Evolutionary conservation across 1,284 basidiomycete species (phyloP), one percentile per base, ranked within the genome.

Genomic region (Papiliotrema flavescens): DNA sequence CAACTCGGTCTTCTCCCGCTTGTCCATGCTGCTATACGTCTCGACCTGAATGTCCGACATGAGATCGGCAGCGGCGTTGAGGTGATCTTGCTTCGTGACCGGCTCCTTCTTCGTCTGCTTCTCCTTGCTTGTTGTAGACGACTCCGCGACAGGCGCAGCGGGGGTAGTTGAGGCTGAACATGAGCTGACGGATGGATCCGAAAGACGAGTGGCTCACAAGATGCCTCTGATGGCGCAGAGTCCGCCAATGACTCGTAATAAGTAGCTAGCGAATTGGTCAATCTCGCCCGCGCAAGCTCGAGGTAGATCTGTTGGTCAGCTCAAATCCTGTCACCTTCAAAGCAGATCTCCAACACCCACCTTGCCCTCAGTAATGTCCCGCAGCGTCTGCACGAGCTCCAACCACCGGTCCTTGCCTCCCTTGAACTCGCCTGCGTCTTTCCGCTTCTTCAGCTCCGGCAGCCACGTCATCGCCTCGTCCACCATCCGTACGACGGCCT

Each of bases 21-120:
- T 85, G 64, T 97, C 91, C 95, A 99, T 98, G 14, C 89, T 92
- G 23, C 93, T 96, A 72, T 98, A 99, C 2, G 96, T 98, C 79
- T 99, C 96, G 43, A 98, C 94, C 78, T 97, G 93, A 0, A 99
- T 84, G 53, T 98, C 96, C 49, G 88, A 89, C 59, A 98, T 82
- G 32, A 97, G 79, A 61, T 96, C 93, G 0, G 90, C 94, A 0
- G 90, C 89, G 0, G 84, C 86, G 64, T 88, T 84, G 39, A 91
- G 76, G 51, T 86, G 83, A 63, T 89, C 79, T 56, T 70, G 62
- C 37, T 70, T 67, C 0, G 75, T 77, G 14, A 75, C 72, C 9
- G 76, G 75, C 53, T 75, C 71, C 24, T 63, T 67, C 56, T 76
- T 73, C 36, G 73, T 68, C 46, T 71, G 63, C 14, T 65, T 57